phyloP scores from a whole-genome alignment of 108 stramenopile species.

The Cyclostephanos tholiformis region DNA sequence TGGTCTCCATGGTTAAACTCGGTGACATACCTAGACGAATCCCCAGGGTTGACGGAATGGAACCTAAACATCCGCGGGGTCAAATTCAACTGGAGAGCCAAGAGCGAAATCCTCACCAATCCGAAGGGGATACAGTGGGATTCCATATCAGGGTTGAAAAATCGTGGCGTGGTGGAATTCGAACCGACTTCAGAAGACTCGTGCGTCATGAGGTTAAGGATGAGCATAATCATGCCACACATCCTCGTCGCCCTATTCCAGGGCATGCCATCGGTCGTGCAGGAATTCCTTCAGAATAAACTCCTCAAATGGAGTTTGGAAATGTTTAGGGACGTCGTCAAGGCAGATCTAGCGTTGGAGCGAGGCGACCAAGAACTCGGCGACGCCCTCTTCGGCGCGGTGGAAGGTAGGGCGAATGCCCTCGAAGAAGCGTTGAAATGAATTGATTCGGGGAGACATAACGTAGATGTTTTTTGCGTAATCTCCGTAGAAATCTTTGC shows the following conservation, averaged over 20 bases:
- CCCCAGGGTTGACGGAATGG: constrained; percentile 78
- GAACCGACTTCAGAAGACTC: constrained; percentile 51
- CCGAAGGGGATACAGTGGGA: constrained; percentile 83
- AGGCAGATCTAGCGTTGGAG: constrained; percentile 86
- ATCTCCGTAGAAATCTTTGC: too few relatives aligned
- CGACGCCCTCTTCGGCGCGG: constrained; percentile 84
- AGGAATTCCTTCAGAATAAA: constrained; percentile 85
- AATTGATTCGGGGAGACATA: too few relatives aligned
- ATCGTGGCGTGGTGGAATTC: constrained; percentile 69
- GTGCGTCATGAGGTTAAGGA: constrained; percentile 76
- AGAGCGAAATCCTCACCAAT: constrained; percentile 52
- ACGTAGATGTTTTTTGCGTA: background rate
- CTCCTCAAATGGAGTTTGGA: constrained; percentile 88
- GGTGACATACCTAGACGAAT: constrained; percentile 72
- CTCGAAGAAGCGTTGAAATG: constrained; percentile 64
- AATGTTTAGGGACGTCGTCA: constrained; percentile 89
- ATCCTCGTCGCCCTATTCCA: constrained; percentile 70
- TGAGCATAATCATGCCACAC: constrained; percentile 75
- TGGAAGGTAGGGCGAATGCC: constrained; percentile 82
- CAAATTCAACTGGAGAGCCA: constrained; percentile 75
- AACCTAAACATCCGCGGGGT: constrained; percentile 78
- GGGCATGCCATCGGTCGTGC: constrained; percentile 64
- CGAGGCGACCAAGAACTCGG: constrained; percentile 85
- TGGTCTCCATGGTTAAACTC: constrained; percentile 90
- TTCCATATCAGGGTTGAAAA: constrained; percentile 73